A percentile compares a stretch with the other conserved stretches of the same genome.
phyloP scores from a whole-genome alignment of 2,329 filamentous ascomycete species.

The Sporothrix globosa region DNA sequence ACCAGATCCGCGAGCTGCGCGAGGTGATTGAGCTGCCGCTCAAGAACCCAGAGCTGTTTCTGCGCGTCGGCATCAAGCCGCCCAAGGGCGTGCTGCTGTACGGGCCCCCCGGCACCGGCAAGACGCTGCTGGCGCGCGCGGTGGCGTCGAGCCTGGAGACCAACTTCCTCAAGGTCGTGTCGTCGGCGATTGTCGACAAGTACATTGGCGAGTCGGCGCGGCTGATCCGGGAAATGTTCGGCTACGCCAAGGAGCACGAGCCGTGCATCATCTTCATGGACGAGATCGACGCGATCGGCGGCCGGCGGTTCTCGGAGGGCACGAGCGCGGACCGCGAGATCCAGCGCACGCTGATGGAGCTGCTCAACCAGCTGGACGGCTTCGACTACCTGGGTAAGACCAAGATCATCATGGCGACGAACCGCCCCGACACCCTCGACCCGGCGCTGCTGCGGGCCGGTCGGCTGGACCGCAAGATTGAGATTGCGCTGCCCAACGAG shows the following conservation, averaged over 20 bases:
- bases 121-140: slow-evolving; percentile 90
- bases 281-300: slow-evolving; percentile 98
- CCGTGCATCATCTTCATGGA: slow-evolving; percentile 99
- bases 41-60: slow-evolving; percentile 97
- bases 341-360: slow-evolving; percentile 96
- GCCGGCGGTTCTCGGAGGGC: slow-evolving; percentile 93
- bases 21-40: slow-evolving; percentile 97
- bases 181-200: slow-evolving; percentile 98
- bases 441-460: slow-evolving; percentile 90
- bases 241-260: slow-evolving; percentile 98
- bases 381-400: slow-evolving; percentile 99
- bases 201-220: slow-evolving; percentile 98
- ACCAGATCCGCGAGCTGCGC: slow-evolving; percentile 94
- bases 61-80: slow-evolving; percentile 96
- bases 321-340: slow-evolving; percentile 98
- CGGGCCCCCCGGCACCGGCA: slow-evolving; percentile 93
- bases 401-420: slow-evolving; percentile 99
- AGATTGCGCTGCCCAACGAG: slow-evolving; percentile 96
- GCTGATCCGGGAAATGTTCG: slow-evolving; percentile 98
- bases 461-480: slow-evolving; percentile 94
- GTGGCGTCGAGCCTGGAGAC: slow-evolving; percentile 96
- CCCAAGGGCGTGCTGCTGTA: slow-evolving; percentile 97
- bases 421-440: slow-evolving; percentile 93
- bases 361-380: slow-evolving; percentile 96
- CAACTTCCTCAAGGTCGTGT: slow-evolving; percentile 98